Conservation (phyloP, 2,329 filamentous ascomycete genomes). For the Didymella glomerata region DNA sequence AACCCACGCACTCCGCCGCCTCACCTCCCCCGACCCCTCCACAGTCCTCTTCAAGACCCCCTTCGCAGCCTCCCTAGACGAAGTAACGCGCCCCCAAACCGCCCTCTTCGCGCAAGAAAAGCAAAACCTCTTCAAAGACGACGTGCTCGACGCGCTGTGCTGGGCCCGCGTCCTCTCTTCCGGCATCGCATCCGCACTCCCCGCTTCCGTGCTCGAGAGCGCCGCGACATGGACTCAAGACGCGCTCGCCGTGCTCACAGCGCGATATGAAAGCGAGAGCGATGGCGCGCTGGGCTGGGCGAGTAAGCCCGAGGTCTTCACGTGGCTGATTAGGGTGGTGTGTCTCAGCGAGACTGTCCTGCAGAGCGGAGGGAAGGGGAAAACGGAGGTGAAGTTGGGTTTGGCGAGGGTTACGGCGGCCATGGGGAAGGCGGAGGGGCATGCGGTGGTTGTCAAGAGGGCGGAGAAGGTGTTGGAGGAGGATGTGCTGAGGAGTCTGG, state of each 20-base stretch:
- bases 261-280: conserved; percentile 44
- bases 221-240: conserved; percentile 58
- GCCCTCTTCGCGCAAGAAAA: conserved; percentile 87
- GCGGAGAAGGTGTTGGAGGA: conserved; percentile 5
- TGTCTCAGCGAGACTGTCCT: conserved; percentile 54
- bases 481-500: conserved; percentile 11
- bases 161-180: conserved; percentile 68
- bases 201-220: conserved; percentile 24
- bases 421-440: conserved; percentile 1
- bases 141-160: conserved; percentile 74
- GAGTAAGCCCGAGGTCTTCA: conserved; percentile 73
- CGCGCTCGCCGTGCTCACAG: conserved; percentile 59
- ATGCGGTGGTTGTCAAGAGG: background rate
- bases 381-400: conserved; percentile 13
- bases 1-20: conserved; percentile 50
- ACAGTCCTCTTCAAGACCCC: conserved; percentile 6
- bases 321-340: conserved; percentile 61
- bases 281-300: conserved; percentile 79
- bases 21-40: conserved; percentile 25
- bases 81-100: conserved; percentile 61
- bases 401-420: background rate
- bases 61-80: conserved; percentile 37
- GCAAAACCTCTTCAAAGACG: conserved; percentile 92
- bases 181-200: conserved; percentile 26
- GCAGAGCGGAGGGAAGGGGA: conserved; percentile 29